A percentile compares a stretch with the other conserved stretches of the same genome.
These are phyloP conservation scores for Colletotrichum falcatum DNA, from an alignment of 2,329 filamentous ascomycete genomes.

Conservation along the genomic window DNA sequence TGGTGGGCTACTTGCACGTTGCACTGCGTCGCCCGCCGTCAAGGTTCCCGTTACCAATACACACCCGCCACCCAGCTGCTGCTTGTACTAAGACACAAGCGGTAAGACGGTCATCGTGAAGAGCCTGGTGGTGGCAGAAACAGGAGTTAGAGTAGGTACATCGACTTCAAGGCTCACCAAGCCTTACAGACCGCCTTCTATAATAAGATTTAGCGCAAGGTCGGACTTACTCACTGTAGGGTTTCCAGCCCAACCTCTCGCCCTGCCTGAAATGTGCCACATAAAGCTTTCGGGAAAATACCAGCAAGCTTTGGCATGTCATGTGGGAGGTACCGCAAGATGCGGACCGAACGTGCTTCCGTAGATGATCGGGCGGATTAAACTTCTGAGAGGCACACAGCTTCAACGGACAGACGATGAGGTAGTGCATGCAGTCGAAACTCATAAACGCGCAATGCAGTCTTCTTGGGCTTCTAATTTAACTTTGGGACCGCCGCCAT, in stretches of 20 bases:
- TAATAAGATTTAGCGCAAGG: too few relatives aligned
- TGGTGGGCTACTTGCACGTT: constrained; percentile 11
- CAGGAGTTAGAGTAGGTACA: too few relatives aligned
- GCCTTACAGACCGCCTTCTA: too few relatives aligned
- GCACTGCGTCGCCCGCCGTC: constrained; percentile 22
- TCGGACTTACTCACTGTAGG: too few relatives aligned
- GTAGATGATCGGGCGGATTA: constrained; percentile 7
- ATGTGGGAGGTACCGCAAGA: not conserved
- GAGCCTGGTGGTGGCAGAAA: too few relatives aligned
- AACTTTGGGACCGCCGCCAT: constrained; percentile 26
- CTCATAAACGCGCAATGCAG: not conserved
- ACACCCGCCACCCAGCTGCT: constrained; percentile 3
- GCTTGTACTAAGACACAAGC: too few relatives aligned
- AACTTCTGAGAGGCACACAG: not conserved
- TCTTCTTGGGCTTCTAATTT: constrained; percentile 13
- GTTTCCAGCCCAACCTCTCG: constrained; percentile 28
- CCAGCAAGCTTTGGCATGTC: constrained; percentile 19
- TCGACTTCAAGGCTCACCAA: too few relatives aligned
- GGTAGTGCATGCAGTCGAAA: constrained; percentile 44
- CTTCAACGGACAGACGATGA: not conserved
- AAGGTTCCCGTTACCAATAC: constrained; percentile 21
- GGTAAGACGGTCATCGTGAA: too few relatives aligned
- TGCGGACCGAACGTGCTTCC: constrained; percentile 17
- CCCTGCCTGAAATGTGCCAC: constrained; percentile 17
- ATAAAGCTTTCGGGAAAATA: constrained; percentile 8